Evolutionary conservation across 768 basidiomycete genomes (phyloP).

Genomic region (Mycena latifolia): DNA sequence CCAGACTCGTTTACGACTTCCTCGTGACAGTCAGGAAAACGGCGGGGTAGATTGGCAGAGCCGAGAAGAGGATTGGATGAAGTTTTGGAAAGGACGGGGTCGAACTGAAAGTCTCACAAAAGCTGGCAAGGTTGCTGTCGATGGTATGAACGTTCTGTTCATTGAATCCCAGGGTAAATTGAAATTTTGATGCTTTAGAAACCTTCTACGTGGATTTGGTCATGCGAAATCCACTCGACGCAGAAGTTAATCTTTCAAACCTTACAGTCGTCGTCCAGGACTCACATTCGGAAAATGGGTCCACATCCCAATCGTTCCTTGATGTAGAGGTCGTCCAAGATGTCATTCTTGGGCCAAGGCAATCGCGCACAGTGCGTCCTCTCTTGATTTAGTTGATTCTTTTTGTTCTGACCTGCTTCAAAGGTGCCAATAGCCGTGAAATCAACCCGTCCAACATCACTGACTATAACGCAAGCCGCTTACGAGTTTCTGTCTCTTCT

Average conservation of each 20-base stretch:
- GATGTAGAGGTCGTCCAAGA: constrained; percentile 73
- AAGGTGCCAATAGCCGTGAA: constrained; percentile 77
- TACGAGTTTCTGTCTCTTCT: constrained; percentile 84
- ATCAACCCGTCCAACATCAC: constrained; percentile 60
- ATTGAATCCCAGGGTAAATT: background rate
- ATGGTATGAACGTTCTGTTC: constrained; percentile 58
- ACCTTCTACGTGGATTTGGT: constrained; percentile 82
- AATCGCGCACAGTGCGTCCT: constrained; percentile 70
- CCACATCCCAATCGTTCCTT: constrained; percentile 54
- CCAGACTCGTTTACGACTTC: constrained; percentile 69
- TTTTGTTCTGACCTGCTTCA: constrained; percentile 2
- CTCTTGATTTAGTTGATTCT: background rate
- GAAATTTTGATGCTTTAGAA: constrained; percentile 57
- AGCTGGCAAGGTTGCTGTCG: constrained; percentile 70
- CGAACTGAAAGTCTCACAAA: constrained; percentile 65
- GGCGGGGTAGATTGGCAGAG: constrained; percentile 68
- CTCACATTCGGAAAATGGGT: constrained; percentile 43
- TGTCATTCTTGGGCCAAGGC: constrained; percentile 70
- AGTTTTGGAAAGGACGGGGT: constrained; percentile 69
- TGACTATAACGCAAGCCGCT: constrained; percentile 68
- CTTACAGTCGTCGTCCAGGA: constrained; percentile 68
- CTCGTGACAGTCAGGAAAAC: constrained; percentile 60
- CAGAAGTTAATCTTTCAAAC: constrained; percentile 77
- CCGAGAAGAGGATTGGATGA: constrained; percentile 74
- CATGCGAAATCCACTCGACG: constrained; percentile 78